Conservation (phyloP, 176 grass and related monocot species). For the Zoysia japonica region DNA sequence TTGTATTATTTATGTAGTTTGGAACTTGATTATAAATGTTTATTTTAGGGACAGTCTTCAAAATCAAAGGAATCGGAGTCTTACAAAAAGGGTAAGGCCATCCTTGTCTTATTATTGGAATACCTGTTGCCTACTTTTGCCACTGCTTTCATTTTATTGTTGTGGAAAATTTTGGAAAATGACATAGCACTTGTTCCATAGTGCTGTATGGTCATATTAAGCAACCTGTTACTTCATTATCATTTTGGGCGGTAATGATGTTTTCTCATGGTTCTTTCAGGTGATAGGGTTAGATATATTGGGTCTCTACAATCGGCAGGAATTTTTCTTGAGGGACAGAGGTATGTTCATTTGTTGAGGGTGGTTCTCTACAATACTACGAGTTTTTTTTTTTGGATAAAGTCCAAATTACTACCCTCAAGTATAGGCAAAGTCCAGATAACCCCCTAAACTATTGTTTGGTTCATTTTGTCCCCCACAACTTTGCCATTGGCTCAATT, state of each 20-base stretch:
- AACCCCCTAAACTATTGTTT: no score
- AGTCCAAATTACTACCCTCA: no score
- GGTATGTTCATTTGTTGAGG: constrained; percentile 36
- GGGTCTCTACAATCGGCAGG: constrained; percentile 38
- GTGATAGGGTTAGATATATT: constrained; percentile 92
- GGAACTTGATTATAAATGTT: constrained; percentile 1
- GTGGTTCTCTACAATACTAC: background rate
- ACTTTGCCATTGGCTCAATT: no score
- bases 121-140: background rate
- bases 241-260: constrained; percentile 24
- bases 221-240: constrained; percentile 24
- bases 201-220: constrained; percentile 28
- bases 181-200: background rate
- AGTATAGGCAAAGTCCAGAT: no score
- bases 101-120: background rate
- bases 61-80: constrained; percentile 73
- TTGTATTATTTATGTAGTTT: constrained; percentile 25
- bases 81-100: constrained; percentile 63
- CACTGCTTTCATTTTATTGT: background rate
- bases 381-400: background rate
- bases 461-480: no score
- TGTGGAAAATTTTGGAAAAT: background rate
- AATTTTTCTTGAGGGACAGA: constrained; percentile 48
- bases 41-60: constrained; percentile 72
- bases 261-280: constrained; percentile 53